These are phyloP conservation scores for Blastobotrys capitulatus DNA, from an alignment of 1,139 yeast genomes.

Conservation along the genomic window DNA sequence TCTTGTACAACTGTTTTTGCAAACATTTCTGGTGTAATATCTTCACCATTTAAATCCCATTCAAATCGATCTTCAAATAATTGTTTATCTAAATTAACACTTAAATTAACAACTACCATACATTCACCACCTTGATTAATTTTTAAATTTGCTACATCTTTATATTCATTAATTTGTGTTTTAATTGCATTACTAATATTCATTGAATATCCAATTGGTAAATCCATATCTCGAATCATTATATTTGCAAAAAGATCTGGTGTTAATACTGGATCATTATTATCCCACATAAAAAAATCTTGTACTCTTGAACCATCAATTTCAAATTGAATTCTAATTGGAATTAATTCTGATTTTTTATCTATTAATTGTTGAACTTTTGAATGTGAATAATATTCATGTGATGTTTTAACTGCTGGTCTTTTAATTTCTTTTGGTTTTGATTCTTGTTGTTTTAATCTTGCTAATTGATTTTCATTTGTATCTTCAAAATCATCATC, in stretches of 20 bases:
- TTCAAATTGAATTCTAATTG: slow-evolving; percentile 73
- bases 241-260: slow-evolving; percentile 81
- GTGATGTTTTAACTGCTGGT: slow-evolving; percentile 20
- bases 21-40: slow-evolving; percentile 74
- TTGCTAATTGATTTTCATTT: neutral
- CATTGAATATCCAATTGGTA: slow-evolving; percentile 55
- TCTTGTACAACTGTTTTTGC: slow-evolving; percentile 80
- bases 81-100: slow-evolving; percentile 78
- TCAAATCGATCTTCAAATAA: slow-evolving; percentile 90
- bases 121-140: slow-evolving; percentile 58
- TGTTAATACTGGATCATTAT: slow-evolving; percentile 65
- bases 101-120: slow-evolving; percentile 74
- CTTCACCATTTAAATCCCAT: slow-evolving; percentile 72
- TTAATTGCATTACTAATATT: slow-evolving; percentile 67
- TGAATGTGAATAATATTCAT: slow-evolving; percentile 33
- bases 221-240: slow-evolving; percentile 75
- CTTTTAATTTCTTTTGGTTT: slow-evolving; percentile 1
- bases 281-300: slow-evolving; percentile 88
- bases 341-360: slow-evolving; percentile 50
- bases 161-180: slow-evolving; percentile 76
- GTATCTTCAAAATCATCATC: slow-evolving; percentile 56
- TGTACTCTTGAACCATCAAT: slow-evolving; percentile 53
- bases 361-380: slow-evolving; percentile 33
- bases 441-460: neutral
- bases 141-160: slow-evolving; percentile 56